These are phyloP conservation scores for Quercus tomentella DNA, from an alignment of 331 rosid genomes.

Conservation along the genomic window DNA sequence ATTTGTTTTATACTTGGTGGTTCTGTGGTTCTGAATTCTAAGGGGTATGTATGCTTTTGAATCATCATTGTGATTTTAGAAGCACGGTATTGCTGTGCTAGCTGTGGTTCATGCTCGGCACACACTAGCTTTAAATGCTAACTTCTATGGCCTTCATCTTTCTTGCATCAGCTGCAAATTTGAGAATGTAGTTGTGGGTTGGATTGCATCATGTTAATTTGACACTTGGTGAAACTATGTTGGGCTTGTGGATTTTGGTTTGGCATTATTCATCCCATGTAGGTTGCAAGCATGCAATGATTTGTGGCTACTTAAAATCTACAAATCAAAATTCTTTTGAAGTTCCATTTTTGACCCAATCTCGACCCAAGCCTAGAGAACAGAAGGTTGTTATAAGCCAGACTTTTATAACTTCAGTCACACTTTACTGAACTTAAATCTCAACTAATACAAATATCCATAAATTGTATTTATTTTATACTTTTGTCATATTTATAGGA, in stretches of 20 bases:
- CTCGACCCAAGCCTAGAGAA: not conserved
- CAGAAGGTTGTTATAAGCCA: not conserved
- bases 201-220: not conserved
- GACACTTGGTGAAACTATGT: not conserved
- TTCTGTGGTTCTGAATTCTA: slow-evolving; percentile 81
- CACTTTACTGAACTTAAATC: not conserved
- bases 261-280: not conserved
- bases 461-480: not conserved
- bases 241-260: not conserved
- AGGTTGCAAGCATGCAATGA: not conserved
- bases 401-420: not conserved
- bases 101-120: too few relatives aligned
- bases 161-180: too few relatives aligned
- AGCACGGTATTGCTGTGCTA: not conserved
- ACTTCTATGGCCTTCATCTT: too few relatives aligned
- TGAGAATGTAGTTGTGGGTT: not conserved
- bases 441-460: not conserved
- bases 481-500: not conserved
- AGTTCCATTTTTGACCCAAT: not conserved
- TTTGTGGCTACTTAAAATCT: not conserved
- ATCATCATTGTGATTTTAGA: not conserved
- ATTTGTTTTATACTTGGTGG: slow-evolving; percentile 83
- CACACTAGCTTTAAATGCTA: too few relatives aligned
- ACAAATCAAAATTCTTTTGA: not conserved
- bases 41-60: slow-evolving; percentile 45